Evolutionary conservation across 164 flowering plant species (phyloP).

Genomic region (Sextonia rubra): DNA sequence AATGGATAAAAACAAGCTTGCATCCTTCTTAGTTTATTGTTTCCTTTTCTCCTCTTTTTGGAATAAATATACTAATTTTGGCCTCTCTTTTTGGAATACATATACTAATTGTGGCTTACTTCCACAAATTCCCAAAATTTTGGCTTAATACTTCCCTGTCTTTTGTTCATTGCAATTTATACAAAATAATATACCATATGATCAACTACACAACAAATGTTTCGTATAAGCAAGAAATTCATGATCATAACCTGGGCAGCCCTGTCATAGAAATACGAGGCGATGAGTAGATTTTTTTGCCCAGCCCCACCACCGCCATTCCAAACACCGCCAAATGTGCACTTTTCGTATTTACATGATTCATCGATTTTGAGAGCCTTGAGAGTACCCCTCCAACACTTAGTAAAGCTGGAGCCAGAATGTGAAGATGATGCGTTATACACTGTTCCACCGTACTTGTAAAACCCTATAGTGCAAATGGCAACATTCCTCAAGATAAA

Average conservation of each 20-base stretch:
- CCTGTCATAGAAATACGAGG: slow-evolving; percentile 95
- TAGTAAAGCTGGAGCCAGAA: slow-evolving; percentile 54
- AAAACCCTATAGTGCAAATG: slow-evolving; percentile 39
- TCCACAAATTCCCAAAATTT: too few relatives aligned
- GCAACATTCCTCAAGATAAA: not conserved
- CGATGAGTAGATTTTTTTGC: slow-evolving; percentile 83
- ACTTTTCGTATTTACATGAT: slow-evolving; percentile 85
- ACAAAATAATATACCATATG: not conserved
- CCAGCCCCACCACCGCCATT: slow-evolving; percentile 99
- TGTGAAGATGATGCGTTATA: slow-evolving; percentile 49
- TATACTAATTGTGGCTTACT: too few relatives aligned
- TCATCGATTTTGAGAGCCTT: slow-evolving; percentile 78
- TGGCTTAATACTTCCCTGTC: too few relatives aligned
- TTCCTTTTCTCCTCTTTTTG: too few relatives aligned
- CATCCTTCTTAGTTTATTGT: too few relatives aligned
- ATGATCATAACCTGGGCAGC: slow-evolving; percentile 82
- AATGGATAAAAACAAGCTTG: too few relatives aligned
- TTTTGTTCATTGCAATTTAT: not conserved
- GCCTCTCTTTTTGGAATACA: too few relatives aligned
- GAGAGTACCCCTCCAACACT: slow-evolving; percentile 52
- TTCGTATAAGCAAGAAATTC: not conserved
- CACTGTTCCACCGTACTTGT: slow-evolving; percentile 64
- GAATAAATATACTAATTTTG: too few relatives aligned
- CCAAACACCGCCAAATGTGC: slow-evolving; percentile 97
- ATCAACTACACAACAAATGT: not conserved